Evolutionary conservation across 441 rosid species (phyloP).

Genomic region (Geranium incanum): DNA sequence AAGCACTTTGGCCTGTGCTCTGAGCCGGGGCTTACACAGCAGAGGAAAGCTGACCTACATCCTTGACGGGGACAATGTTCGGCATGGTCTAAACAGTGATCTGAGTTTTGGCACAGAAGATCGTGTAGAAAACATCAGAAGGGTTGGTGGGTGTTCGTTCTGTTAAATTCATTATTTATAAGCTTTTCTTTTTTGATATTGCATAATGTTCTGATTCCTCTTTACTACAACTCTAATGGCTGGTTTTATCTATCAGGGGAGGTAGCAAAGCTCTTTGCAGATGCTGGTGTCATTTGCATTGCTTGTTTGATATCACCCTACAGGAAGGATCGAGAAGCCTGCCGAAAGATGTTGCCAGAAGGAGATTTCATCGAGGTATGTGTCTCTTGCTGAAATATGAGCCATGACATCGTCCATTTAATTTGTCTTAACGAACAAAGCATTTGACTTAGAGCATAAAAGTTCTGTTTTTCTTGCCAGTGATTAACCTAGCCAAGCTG

Average conservation of each 20-base stretch:
- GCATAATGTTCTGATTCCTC: neutral
- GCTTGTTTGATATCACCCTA: slow-evolving; percentile 68
- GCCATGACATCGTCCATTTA: neutral
- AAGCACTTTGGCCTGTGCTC: slow-evolving; percentile 65
- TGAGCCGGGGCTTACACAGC: slow-evolving; percentile 40
- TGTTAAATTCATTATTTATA: neutral
- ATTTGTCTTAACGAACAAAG: neutral
- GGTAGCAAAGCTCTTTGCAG: slow-evolving; percentile 69
- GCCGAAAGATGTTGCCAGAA: slow-evolving; percentile 52
- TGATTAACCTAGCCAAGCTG: slow-evolving; percentile 14
- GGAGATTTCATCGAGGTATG: slow-evolving; percentile 64
- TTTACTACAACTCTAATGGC: neutral
- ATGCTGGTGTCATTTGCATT: slow-evolving; percentile 61
- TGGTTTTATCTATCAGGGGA: slow-evolving; percentile 39
- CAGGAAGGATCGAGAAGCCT: slow-evolving; percentile 48
- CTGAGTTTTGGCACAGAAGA: slow-evolving; percentile 60
- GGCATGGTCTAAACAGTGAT: slow-evolving; percentile 63
- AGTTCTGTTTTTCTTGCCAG: slow-evolving; percentile 6
- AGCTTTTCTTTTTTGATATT: neutral
- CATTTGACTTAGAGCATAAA: neutral
- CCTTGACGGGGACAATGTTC: slow-evolving; percentile 69
- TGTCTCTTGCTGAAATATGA: slow-evolving; percentile 11
- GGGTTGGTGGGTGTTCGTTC: slow-evolving; percentile 38
- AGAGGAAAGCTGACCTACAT: slow-evolving; percentile 58
- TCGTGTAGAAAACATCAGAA: slow-evolving; percentile 60